Conservation (phyloP, 345 rosid species). For the Schrenkiella parvula region DNA sequence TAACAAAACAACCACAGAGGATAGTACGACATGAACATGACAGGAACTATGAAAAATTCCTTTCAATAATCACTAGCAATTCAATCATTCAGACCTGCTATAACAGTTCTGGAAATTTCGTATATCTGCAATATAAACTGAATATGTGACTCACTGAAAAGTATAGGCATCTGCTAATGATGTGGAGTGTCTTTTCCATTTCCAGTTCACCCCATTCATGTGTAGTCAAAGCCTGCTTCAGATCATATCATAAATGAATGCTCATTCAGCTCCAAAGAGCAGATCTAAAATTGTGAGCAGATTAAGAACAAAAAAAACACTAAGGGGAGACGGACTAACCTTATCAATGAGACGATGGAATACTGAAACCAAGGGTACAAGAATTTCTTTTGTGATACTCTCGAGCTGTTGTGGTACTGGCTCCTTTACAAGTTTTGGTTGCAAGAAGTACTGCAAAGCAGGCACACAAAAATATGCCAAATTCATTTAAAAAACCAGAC, state of each 20-base stretch:
- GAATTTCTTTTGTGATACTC: slow-evolving; percentile 58
- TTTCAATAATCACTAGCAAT: too few relatives aligned
- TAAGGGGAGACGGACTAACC: slow-evolving; percentile 40
- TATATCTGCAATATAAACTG: slow-evolving; percentile 8
- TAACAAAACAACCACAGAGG: slow-evolving; percentile 28
- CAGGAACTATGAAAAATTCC: neutral
- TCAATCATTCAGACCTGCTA: too few relatives aligned
- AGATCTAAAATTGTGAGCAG: neutral
- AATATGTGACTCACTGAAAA: slow-evolving; percentile 56
- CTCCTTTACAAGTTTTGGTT: slow-evolving; percentile 79
- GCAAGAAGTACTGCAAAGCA: slow-evolving; percentile 63
- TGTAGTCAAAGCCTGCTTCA: slow-evolving; percentile 50
- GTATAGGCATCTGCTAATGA: slow-evolving; percentile 70
- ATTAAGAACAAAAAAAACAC: slow-evolving; percentile 10
- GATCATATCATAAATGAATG: slow-evolving; percentile 25
- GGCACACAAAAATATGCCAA: slow-evolving; percentile 11
- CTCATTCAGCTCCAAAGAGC: neutral
- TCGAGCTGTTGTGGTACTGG: slow-evolving; percentile 80
- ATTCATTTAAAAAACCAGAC: neutral
- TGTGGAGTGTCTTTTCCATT: slow-evolving; percentile 56
- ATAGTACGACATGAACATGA: slow-evolving; percentile 21
- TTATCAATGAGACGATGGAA: slow-evolving; percentile 57
- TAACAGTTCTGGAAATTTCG: too few relatives aligned
- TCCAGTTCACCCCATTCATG: slow-evolving; percentile 38
- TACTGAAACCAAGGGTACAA: slow-evolving; percentile 58